Percentiles rank a stretch among this genome's conserved stretches.
phyloP scores from a whole-genome alignment of 345 rosid genomes.

The Dipteronia sinensis region DNA sequence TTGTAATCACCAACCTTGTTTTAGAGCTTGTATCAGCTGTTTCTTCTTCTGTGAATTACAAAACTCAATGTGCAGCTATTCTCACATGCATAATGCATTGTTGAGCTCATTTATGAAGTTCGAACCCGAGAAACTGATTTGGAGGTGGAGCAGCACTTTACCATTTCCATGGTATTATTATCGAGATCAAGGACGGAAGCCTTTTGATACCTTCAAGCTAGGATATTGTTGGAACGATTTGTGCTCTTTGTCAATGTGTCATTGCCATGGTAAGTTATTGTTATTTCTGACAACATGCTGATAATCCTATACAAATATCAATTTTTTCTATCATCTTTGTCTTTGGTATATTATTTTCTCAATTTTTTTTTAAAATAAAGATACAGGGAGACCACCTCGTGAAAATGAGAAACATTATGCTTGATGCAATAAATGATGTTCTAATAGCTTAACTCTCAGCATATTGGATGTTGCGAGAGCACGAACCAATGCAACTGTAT shows the following conservation, averaged over 20 bases:
- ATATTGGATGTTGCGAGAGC: too few species aligned
- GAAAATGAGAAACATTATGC: too few species aligned
- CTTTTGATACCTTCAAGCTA: conserved; percentile 1
- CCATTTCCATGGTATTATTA: conserved; percentile 5
- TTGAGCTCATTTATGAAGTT: conserved; percentile 8
- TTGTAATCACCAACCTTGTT: conserved; percentile 6
- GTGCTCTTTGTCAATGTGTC: not conserved
- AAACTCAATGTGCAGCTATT: conserved; percentile 1
- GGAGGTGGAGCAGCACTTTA: not conserved
- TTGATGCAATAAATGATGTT: too few species aligned
- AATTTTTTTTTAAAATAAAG: not conserved
- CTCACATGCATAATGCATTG: conserved; percentile 6
- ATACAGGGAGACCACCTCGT: too few species aligned
- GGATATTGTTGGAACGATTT: conserved; percentile 7
- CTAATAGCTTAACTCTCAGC: too few species aligned
- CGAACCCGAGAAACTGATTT: not conserved
- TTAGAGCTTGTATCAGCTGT: conserved; percentile 14
- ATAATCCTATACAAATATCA: not conserved
- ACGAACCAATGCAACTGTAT: too few species aligned
- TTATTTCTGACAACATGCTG: not conserved
- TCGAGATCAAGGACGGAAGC: not conserved
- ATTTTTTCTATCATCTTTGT: conserved; percentile 8
- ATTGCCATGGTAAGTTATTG: not conserved
- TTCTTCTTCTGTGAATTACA: not conserved
- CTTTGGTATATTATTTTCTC: conserved; percentile 3